Percentiles rank a stretch among this genome's conserved stretches.
Evolutionary conservation across 192 early-diverging fungal species (phyloP).

Genomic region (Coemansia sp.): DNA sequence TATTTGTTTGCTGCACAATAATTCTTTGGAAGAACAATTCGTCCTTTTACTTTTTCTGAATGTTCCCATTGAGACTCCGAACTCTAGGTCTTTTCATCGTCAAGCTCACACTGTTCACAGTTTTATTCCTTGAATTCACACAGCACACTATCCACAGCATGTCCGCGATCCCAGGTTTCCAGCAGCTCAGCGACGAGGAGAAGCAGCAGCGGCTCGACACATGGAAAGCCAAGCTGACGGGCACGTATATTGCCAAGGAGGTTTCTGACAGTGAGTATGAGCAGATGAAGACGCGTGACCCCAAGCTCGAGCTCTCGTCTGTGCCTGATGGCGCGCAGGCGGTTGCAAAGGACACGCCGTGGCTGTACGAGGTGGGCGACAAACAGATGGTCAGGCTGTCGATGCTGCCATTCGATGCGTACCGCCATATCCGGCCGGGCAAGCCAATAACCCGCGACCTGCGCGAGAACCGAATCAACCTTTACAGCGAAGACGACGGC

Average conservation of each 20-base stretch:
- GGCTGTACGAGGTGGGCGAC: not conserved
- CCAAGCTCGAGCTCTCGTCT: not conserved
- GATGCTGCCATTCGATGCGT: not conserved
- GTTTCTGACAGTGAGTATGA: not conserved
- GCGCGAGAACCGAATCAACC: constrained; percentile 25
- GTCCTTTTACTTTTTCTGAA: constrained; percentile 1
- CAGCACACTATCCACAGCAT: not conserved
- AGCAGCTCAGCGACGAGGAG: not conserved
- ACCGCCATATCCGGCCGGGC: not conserved
- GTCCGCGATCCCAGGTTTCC: not conserved
- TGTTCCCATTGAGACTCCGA: not conserved
- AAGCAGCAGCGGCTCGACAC: not conserved
- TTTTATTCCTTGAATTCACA: constrained; percentile 26
- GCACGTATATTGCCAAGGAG: not conserved
- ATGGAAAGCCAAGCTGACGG: not conserved
- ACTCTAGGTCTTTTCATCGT: not conserved
- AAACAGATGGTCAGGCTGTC: not conserved
- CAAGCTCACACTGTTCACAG: constrained; percentile 11
- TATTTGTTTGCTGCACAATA: too few relatives aligned
- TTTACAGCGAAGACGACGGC: constrained; percentile 18
- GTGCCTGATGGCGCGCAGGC: not conserved
- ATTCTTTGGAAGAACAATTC: not conserved
- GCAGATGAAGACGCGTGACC: not conserved
- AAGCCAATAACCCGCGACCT: constrained; percentile 27
- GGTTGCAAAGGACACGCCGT: not conserved